Evolutionary conservation across 306 rosid genomes (phyloP), one percentile per base, ranked within the genome.

Genomic region (Quillaja saponaria): DNA sequence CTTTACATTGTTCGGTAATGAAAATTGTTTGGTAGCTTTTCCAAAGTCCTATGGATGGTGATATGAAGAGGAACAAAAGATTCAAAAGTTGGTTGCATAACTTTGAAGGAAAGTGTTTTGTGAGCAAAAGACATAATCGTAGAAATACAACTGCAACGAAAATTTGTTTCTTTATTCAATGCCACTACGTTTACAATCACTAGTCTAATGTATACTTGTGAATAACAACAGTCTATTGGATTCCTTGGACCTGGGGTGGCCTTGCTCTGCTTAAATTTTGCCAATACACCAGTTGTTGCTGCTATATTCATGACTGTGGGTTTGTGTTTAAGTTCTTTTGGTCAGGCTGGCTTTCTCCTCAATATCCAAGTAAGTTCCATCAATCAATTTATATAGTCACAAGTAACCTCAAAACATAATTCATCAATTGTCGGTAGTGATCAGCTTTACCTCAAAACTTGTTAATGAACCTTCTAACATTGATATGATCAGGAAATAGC

Each of bases 321-420:
- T 72, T 82, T 88, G 77, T 86, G 98, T 72, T 76, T 91, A 48
- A 91, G 96, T 61, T 91, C 98, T 66, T 91, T 91, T 80, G 88
- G 95, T 78, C 96, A 88, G 65, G 98, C 98, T 18, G 95, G 96
- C n/a, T 91, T 75, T 72, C 81, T 86, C 77, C 96, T 91, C 37
- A 91, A 91, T 69, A 84, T 88, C 37, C 98, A 91, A 65, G 98
- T 91, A 81, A 72, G 92, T 70, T 55, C 10, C 44, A 15, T 59
- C 49, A 58, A 42, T 38, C 66, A 55, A n/a, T 31, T 9, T 5
- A 8, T 33, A 44, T 37, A 20, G 34, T 9, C 11, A 20, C 20
- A 60, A 33, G n/a, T n/a, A n/a, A n/a, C n/a, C n/a, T n/a, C n/a
- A n/a, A n/a, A n/a, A n/a, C n/a, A n/a, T n/a, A n/a, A n/a, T n/a